Evolutionary conservation across 257 asterid genomes (phyloP).

Genomic region (Salvia miltiorrhiza): DNA sequence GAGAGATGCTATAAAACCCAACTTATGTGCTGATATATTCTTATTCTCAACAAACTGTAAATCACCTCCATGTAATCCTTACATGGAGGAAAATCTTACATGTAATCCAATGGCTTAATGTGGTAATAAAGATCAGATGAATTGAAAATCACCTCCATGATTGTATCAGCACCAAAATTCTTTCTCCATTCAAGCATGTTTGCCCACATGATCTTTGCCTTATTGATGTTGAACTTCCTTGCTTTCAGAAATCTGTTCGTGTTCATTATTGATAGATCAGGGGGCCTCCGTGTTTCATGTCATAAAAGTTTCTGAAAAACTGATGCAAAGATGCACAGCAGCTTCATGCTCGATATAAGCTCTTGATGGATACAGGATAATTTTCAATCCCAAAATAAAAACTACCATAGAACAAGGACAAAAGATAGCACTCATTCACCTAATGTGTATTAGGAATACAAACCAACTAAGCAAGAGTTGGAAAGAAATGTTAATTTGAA

Average conservation of each 20-base stretch:
- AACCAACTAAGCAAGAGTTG: not conserved
- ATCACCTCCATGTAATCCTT: no score
- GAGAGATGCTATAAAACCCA: not conserved
- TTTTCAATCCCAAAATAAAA: not conserved
- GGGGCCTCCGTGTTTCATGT: not conserved
- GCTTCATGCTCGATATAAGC: constrained; percentile 6
- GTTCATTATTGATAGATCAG: constrained; percentile 20
- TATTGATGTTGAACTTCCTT: constrained; percentile 55
- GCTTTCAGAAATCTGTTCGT: constrained; percentile 74
- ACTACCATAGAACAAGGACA: not conserved
- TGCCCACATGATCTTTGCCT: constrained; percentile 73
- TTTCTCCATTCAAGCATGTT: constrained; percentile 79
- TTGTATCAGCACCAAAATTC: constrained; percentile 59
- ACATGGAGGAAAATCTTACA: not conserved
- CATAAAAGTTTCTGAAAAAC: not conserved
- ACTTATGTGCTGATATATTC: not conserved
- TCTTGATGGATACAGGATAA: not conserved
- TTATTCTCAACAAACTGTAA: not conserved
- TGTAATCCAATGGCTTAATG: not conserved
- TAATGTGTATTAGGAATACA: not conserved
- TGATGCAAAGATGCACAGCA: constrained; percentile 15
- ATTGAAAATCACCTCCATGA: constrained; percentile 49
- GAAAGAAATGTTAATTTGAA: not conserved
- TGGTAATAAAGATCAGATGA: not conserved
- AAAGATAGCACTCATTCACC: not conserved